Evolutionary conservation across 768 basidiomycete species (phyloP).

Genomic region (Symmetrospora coprosmae): DNA sequence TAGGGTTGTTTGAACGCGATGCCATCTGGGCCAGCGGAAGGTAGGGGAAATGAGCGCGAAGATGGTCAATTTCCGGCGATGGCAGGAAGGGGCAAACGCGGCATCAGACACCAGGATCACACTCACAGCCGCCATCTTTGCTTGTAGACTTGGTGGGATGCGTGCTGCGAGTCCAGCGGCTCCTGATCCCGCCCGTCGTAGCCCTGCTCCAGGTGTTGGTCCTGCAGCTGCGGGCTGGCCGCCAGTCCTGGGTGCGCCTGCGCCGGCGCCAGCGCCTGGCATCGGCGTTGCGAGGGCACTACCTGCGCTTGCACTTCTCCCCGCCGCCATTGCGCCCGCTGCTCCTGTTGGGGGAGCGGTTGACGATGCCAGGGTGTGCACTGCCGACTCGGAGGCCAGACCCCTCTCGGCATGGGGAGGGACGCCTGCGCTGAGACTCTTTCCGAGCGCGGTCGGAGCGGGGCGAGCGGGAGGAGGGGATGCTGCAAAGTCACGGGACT

Average conservation of each 20-base stretch:
- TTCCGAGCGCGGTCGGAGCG: background rate
- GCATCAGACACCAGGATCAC: background rate
- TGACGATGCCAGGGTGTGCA: background rate
- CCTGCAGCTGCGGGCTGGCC: background rate
- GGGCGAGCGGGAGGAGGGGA: background rate
- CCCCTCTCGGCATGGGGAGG: background rate
- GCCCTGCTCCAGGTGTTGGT: background rate
- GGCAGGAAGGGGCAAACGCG: background rate
- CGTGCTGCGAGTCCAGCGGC: constrained; percentile 12
- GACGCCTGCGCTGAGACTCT: background rate
- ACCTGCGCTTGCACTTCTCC: background rate
- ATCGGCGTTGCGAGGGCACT: background rate
- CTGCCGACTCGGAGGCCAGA: background rate
- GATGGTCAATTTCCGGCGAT: no score
- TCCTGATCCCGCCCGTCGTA: constrained; percentile 1
- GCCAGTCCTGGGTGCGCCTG: background rate
- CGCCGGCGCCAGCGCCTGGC: background rate
- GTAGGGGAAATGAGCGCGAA: background rate
- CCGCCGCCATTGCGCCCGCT: background rate
- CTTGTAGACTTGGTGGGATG: constrained; percentile 77
- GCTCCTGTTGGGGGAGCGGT: background rate
- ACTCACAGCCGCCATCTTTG: constrained; percentile 81
- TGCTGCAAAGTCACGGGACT: background rate
- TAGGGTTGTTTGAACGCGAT: constrained; percentile 15
- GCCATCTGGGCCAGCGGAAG: constrained; percentile 1